Evolutionary conservation across 257 asterid genomes (phyloP), one percentile per base, ranked within the genome.

Genomic region (Penstemon eatonii): DNA sequence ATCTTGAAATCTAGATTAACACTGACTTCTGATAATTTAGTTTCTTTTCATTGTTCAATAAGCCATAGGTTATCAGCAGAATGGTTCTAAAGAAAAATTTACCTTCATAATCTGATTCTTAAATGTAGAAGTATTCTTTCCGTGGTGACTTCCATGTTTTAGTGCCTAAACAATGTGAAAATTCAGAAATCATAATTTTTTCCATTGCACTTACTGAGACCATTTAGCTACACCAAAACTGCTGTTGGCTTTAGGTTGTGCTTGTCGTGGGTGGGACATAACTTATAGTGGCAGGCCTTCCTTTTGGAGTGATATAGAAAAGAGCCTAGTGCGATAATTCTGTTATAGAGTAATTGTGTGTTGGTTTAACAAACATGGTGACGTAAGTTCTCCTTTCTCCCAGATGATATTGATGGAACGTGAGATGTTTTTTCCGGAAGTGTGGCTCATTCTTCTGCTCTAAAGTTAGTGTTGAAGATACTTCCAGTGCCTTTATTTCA

Each of bases 351-450:
- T n/a, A 25, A 65, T 56, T 69, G 65, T 75, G 75, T 70, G 67
- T 73, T 80, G 74, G 77, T 70, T 79, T 82, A 74, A 80, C 66
- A 61, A 71, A 69, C 75, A 73, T 84, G 76, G 90, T 91, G 83
- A 89, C 86, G 45, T 62, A 19, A 83, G 82, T 83, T 86, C 79
- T 89, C 95, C 85, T 89, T 92, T 83, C 82, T 89, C 74, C 94
- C 96, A 89, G 96, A 92, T 92, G 89, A 84, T 80, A 76, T 57
- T 80, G 96, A 92, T 73, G 98, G 96, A 66, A 89, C 96, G 96
- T 92, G 96, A 91, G 47, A 80, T 56, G 78, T 54, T 69, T 73
- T 73, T 78, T 80, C 76, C 58, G 74, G 79, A 82, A 86, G 86
- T 73, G 84, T 78, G 86, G 85, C 89, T 83, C 75, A 75, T 70